Evolutionary conservation across 2,329 filamentous ascomycete genomes (phyloP).

Genomic region (Chalaropsis thielavioides): DNA sequence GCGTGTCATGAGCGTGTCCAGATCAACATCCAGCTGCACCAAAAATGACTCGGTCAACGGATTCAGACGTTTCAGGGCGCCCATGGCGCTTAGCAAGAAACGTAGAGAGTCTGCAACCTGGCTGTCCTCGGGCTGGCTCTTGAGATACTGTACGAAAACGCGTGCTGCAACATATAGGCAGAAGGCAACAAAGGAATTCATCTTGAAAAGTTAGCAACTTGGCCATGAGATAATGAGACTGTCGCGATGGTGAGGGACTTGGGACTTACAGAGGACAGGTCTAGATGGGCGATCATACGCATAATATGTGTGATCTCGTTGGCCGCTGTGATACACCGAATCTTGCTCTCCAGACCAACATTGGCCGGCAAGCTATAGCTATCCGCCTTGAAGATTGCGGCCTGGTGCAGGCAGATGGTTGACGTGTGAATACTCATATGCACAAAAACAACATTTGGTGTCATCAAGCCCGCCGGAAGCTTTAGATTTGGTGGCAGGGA

Average conservation of each 20-base stretch:
- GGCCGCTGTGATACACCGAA: conserved; percentile 82
- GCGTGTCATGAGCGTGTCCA: conserved; percentile 55
- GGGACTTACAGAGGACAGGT: conserved; percentile 58
- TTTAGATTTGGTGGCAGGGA: conserved; percentile 69
- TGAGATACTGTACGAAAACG: conserved; percentile 94
- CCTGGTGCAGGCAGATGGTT: conserved; percentile 94
- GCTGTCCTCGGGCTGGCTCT: conserved; percentile 74
- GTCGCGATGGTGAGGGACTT: no score
- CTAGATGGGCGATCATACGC: conserved; percentile 84
- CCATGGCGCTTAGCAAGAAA: conserved; percentile 82
- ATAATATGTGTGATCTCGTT: conserved; percentile 91
- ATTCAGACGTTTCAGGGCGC: conserved; percentile 73
- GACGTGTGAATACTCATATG: conserved; percentile 98
- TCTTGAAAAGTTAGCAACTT: conserved; percentile 37
- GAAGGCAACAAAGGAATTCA: conserved; percentile 92
- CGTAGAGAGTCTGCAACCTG: conserved; percentile 68
- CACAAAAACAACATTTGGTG: conserved; percentile 78
- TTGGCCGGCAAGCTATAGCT: conserved; percentile 65
- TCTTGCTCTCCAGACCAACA: conserved; percentile 77
- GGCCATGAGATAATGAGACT: not conserved
- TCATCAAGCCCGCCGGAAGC: conserved; percentile 57
- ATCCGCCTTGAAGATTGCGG: conserved; percentile 93
- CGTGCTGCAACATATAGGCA: conserved; percentile 90
- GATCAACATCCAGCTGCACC: conserved; percentile 81
- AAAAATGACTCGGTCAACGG: conserved; percentile 89